Percentiles rank a stretch among this genome's conserved stretches.
phyloP scores from a whole-genome alignment of 352 stramenopile species.

The Stephanocyclus meneghinianus region DNA sequence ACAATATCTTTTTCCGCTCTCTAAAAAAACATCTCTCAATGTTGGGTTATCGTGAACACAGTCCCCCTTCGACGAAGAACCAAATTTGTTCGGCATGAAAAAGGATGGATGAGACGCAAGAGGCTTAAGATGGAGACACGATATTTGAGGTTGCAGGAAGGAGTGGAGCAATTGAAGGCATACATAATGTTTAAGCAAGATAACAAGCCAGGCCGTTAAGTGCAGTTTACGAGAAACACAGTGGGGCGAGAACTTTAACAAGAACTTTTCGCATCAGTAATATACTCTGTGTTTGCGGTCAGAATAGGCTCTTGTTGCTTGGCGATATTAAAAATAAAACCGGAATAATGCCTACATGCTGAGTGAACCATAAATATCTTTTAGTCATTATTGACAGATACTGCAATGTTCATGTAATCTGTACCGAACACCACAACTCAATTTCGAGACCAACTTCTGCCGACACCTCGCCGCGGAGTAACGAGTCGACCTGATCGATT shows the following conservation, averaged over 20 bases:
- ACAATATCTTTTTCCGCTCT: not conserved
- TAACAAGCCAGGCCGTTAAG: constrained; percentile 2
- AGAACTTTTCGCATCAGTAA: too few relatives aligned
- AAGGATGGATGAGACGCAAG: constrained; percentile 66
- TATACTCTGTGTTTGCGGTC: too few relatives aligned
- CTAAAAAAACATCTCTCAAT: not conserved
- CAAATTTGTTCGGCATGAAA: constrained; percentile 56
- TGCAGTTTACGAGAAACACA: not conserved
- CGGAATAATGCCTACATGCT: too few relatives aligned
- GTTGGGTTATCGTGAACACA: not conserved
- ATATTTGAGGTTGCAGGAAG: constrained; percentile 60
- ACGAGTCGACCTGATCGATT: not conserved
- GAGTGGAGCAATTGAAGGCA: constrained; percentile 58
- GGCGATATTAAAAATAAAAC: too few relatives aligned
- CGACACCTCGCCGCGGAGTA: constrained; percentile 10
- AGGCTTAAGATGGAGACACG: constrained; percentile 49
- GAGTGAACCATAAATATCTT: too few relatives aligned
- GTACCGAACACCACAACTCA: not conserved
- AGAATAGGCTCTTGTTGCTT: too few relatives aligned
- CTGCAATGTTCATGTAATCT: not conserved
- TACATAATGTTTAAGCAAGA: constrained; percentile 71
- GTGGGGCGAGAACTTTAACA: too few relatives aligned
- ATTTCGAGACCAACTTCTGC: constrained; percentile 10
- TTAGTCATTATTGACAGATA: too few relatives aligned
- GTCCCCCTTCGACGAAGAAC: constrained; percentile 36